Percentiles rank a stretch among this genome's conserved stretches.
Evolutionary conservation across 805 yeast species (phyloP).

Genomic region (Saturnispora sanitii): DNA sequence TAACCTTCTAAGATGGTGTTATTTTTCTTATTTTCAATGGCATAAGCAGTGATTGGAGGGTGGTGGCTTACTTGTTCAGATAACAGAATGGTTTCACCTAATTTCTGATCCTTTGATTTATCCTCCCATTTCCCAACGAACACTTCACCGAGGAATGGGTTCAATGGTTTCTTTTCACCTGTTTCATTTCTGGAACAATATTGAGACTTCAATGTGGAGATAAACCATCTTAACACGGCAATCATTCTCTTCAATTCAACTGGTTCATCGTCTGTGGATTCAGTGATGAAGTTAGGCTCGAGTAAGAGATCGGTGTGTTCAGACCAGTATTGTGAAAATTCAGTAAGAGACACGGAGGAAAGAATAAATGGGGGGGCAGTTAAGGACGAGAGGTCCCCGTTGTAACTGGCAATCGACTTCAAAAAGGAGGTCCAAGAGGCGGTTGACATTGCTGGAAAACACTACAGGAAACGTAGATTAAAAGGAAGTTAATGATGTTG

Average conservation of each 20-base stretch:
- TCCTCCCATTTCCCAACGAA: conserved; percentile 85
- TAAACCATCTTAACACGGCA: conserved; percentile 84
- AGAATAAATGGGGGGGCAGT: conserved; percentile 97
- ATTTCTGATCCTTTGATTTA: conserved; percentile 32
- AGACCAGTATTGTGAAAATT: conserved; percentile 94
- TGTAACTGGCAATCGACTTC: conserved; percentile 83
- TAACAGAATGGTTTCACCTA: conserved; percentile 69
- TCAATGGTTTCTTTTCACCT: conserved; percentile 90
- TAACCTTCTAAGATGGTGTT: conserved; percentile 74
- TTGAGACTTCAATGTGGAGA: conserved; percentile 85
- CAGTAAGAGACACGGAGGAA: conserved; percentile 80
- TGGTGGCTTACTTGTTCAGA: conserved; percentile 96
- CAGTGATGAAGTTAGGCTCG: conserved; percentile 48
- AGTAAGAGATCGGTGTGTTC: conserved; percentile 80
- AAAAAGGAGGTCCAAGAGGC: conserved; percentile 87
- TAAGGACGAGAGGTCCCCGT: conserved; percentile 85
- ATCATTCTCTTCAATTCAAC: conserved; percentile 58
- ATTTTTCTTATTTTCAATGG: conserved; percentile 63
- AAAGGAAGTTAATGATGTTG: too few species aligned
- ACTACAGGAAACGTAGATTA: too few species aligned
- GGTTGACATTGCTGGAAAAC: conserved; percentile 18
- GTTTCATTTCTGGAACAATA: conserved; percentile 87
- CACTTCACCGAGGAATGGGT: conserved; percentile 92
- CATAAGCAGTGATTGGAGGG: conserved; percentile 95
- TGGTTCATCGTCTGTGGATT: conserved; percentile 29